Evolutionary conservation across 2,329 filamentous ascomycete genomes (phyloP), one percentile per base, ranked within the genome.

Genomic region (Basipetospora chlamydospora): DNA sequence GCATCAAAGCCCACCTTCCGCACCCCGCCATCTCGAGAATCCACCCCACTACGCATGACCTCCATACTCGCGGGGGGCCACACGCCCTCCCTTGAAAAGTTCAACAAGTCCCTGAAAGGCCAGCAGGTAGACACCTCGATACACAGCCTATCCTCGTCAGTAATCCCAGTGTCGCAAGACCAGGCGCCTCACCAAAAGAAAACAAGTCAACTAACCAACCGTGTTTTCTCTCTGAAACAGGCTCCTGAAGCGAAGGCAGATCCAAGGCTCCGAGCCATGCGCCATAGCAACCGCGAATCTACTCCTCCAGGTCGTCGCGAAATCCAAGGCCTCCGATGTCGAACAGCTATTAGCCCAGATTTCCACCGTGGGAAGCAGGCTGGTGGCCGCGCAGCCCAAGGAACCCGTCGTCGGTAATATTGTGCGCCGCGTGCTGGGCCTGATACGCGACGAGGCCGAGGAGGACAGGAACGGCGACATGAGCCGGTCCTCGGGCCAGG

Each of bases 351-450:
- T 96, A 41, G 73, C 79, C 47, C 77, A 83, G 45, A 77, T 98
- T 42, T 77, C 82, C 44, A 70, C 77, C 41, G 77, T 88, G 17
- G 90, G 90, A 39, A 71, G 76, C 47, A 73, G 77, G 38, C 67
- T 98, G 29, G 77, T 81, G 25, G 73, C 80, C 38, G 87, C 90
- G 6, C 85, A 93, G 49, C 88, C 88, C 12, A 74, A 80, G 42
- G 90, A 96, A 60, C 78, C 94, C 47, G 84, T 86, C 5, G 85
- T 95, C 30, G 88, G 86, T 36, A 98, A 98, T 51, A 87, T 98
- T 46, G 84, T 95, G 32, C 77, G 87, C 42, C 77, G 90, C 43
- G 82, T 96, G 3, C 64, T 98, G 26, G 83, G 86, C 29, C 68
- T 98, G 44, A 90, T 98, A 44, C 77, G 90, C 35, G 87, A 95